Conservation (phyloP, 148 eudicot species). For the Limonium bicolor region DNA sequence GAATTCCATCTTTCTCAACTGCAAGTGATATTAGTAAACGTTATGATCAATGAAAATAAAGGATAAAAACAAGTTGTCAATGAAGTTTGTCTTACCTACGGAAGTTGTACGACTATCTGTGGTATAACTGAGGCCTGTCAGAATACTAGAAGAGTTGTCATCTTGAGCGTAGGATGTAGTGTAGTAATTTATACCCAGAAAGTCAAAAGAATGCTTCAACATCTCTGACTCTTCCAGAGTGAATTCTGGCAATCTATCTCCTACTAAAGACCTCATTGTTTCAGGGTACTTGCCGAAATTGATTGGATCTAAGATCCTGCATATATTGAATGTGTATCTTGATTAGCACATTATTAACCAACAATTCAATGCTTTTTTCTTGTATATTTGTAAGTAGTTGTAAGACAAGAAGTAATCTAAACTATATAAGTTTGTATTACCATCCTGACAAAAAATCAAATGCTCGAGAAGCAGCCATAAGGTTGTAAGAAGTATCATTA, state of each 20-base stretch:
- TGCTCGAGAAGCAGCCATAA: background rate
- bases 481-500: background rate
- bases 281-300: slow-evolving; percentile 18
- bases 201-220: slow-evolving; percentile 20
- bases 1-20: too few relatives aligned
- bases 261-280: slow-evolving; percentile 11
- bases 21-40: too few relatives aligned
- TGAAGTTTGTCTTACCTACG: too few relatives aligned
- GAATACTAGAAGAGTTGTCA: too few relatives aligned
- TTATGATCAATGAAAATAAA: too few relatives aligned
- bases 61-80: too few relatives aligned
- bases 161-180: slow-evolving; percentile 15
- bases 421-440: background rate
- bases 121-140: too few relatives aligned
- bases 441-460: background rate
- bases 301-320: slow-evolving; percentile 38
- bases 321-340: background rate
- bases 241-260: slow-evolving; percentile 20
- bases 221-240: slow-evolving; percentile 10
- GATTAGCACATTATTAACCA: background rate
- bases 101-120: too few relatives aligned
- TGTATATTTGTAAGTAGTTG: too few relatives aligned
- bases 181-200: slow-evolving; percentile 24
- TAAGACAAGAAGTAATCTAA: too few relatives aligned
- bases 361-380: too few relatives aligned